Base-by-base conservation (phyloP, 2,329 filamentous ascomycete genomes). In the Colletotrichum sojae region DNA sequence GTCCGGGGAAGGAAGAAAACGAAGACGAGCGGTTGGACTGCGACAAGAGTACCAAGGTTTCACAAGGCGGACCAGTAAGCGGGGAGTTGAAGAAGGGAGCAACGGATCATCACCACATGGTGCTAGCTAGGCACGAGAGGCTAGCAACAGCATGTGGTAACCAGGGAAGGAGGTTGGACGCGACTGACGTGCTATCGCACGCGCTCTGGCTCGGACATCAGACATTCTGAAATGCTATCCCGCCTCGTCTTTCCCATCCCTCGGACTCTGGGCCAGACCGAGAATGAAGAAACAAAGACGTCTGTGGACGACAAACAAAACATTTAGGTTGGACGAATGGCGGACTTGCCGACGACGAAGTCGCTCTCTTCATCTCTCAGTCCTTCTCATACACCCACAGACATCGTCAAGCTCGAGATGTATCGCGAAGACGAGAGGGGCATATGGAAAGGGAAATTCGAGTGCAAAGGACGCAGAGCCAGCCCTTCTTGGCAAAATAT, bases 261-360 rank as follows among this genome's bases (percentile, higher is more conserved):
- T 49, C 9, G 13, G 8, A 20, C 18, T 10, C 20, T 40, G 45
- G 49, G 5, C 22, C 39, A 31, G n/a, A 43, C 20, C 18, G 9
- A 31, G 49, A 20, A 20, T 16, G 61, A n/a, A 48, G 12, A 15
- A 40, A 25, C 22, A 4, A 45, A 0, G 6, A n/a, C n/a, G 4
- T 25, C 22, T 9, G 40, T 48, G 27, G 18, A 48, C 1, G 16
- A 15, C 10, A 25, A 25, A 25, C 22, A 25, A 3, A 1, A 5
- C 22, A 25, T 18, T 18, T 25, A 54, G 22, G 40, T 53, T 49
- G 54, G 54, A 53, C 22, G 43, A 60, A 54, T 59, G n/a, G 52
- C 22, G 27, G 45, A 15, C 16, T 20, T 20, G 46, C 46, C 31
- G 31, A 12, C 8, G 9, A 36, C 31, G 31, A 36, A 36, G 8